Evolutionary conservation across 371 early-diverging fungal genomes (phyloP).

Genomic region (Circinella minor): DNA sequence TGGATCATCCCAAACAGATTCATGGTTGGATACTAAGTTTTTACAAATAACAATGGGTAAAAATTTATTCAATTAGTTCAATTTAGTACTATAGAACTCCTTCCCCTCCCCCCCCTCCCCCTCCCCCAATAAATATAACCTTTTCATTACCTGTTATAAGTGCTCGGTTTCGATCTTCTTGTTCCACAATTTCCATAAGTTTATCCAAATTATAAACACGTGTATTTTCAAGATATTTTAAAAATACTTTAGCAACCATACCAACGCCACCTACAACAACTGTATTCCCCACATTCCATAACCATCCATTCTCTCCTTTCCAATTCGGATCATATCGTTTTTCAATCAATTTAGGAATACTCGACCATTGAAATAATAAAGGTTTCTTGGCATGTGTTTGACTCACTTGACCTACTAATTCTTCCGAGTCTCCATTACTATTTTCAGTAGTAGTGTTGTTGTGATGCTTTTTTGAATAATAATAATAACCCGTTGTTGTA

Average conservation of each 20-base stretch:
- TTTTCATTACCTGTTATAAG: slow-evolving; percentile 79
- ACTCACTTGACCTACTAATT: slow-evolving; percentile 23
- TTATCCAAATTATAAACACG: slow-evolving; percentile 61
- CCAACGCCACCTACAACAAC: slow-evolving; percentile 51
- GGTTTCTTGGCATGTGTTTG: slow-evolving; percentile 24
- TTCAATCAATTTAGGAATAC: slow-evolving; percentile 35
- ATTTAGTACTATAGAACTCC: too few species aligned
- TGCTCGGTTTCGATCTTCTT: slow-evolving; percentile 60
- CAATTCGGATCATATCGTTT: slow-evolving; percentile 28
- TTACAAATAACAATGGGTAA: neutral
- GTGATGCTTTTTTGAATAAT: neutral
- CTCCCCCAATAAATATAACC: too few species aligned
- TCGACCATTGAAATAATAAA: slow-evolving; percentile 39
- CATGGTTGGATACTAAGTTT: slow-evolving; percentile 51
- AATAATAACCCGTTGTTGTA: neutral
- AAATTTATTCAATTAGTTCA: neutral
- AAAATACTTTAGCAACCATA: slow-evolving; percentile 53
- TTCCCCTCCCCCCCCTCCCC: too few species aligned
- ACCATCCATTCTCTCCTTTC: slow-evolving; percentile 24
- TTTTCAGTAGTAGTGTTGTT: neutral
- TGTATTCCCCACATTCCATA: slow-evolving; percentile 57
- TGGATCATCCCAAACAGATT: slow-evolving; percentile 80
- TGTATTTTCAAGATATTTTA: slow-evolving; percentile 57
- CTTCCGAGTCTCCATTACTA: slow-evolving; percentile 9
- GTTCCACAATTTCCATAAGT: slow-evolving; percentile 59